Conservation (phyloP, 345 rosid genomes). For the Aquilaria sinensis region DNA sequence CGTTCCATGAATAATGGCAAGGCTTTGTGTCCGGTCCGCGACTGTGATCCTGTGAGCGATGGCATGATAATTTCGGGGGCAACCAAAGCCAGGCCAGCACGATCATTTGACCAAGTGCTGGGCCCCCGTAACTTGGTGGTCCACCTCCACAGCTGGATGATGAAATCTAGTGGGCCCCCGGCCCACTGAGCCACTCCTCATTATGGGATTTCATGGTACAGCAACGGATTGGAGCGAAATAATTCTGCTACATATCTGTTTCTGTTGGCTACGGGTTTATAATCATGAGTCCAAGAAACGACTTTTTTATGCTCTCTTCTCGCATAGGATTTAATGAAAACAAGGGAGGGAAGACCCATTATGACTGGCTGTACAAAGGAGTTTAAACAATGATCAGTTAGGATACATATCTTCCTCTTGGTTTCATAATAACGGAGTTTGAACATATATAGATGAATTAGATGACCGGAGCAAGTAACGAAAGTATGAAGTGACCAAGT, state of each 20-base stretch:
- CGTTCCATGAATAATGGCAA: constrained; percentile 10
- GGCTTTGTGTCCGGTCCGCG: not conserved
- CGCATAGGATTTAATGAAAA: too few relatives aligned
- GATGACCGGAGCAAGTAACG: too few relatives aligned
- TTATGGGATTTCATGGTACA: constrained; percentile 16
- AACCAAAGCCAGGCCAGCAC: constrained; percentile 1
- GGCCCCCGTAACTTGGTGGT: constrained; percentile 14
- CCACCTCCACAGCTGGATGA: constrained; percentile 29
- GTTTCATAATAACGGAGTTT: too few relatives aligned
- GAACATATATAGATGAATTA: too few relatives aligned
- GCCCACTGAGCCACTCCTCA: constrained; percentile 7
- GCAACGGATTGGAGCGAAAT: constrained; percentile 4
- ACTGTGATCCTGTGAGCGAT: not conserved
- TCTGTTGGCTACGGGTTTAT: too few relatives aligned
- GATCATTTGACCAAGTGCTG: constrained; percentile 19
- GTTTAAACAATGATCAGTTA: too few relatives aligned
- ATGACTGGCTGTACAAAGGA: too few relatives aligned
- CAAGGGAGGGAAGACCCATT: too few relatives aligned
- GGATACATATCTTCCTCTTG: too few relatives aligned
- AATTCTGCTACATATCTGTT: not conserved
- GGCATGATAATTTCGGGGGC: constrained; percentile 27
- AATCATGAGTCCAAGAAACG: too few relatives aligned
- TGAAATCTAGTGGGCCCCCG: constrained; percentile 18
- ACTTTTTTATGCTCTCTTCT: too few relatives aligned
- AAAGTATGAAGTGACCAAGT: too few relatives aligned